Evolutionary conservation across 192 early-diverging fungal species (phyloP).

Genomic region (Polychytrium aggregatum): DNA sequence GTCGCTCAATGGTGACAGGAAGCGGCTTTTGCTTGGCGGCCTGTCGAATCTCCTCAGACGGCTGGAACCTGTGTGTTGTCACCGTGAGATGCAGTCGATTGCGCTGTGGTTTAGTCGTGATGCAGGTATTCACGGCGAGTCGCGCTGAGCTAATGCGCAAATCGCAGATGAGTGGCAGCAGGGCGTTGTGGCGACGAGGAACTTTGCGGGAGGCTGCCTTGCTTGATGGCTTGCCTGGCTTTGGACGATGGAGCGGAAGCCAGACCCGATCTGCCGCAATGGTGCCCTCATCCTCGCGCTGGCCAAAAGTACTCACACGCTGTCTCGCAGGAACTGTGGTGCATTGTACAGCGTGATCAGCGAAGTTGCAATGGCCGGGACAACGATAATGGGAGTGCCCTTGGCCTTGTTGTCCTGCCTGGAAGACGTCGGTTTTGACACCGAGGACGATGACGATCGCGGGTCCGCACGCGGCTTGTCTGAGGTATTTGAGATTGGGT

Average conservation of each 20-base stretch:
- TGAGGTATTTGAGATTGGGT: slow-evolving; percentile 2
- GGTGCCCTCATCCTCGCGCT: neutral
- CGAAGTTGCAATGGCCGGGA: slow-evolving; percentile 76
- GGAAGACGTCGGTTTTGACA: neutral
- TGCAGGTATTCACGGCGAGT: too few species aligned
- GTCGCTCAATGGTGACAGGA: neutral
- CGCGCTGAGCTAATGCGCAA: slow-evolving; percentile 47
- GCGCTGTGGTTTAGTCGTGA: slow-evolving; percentile 58
- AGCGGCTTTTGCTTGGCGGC: neutral
- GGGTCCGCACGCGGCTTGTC: neutral
- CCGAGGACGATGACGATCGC: neutral
- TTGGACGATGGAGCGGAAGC: slow-evolving; percentile 5
- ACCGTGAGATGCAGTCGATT: neutral
- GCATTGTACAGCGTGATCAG: slow-evolving; percentile 84
- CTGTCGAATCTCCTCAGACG: neutral
- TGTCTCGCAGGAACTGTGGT: slow-evolving; percentile 66
- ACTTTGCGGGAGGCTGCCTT: slow-evolving; percentile 23
- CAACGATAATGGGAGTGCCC: slow-evolving; percentile 75
- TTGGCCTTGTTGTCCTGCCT: slow-evolving; percentile 5
- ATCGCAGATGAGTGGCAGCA: too few species aligned
- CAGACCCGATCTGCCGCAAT: neutral
- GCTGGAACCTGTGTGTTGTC: neutral
- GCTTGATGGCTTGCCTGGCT: slow-evolving; percentile 3
- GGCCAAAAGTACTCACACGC: slow-evolving; percentile 35
- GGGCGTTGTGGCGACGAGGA: too few species aligned